Evolutionary conservation across 2,329 filamentous ascomycete genomes (phyloP), one percentile per base, ranked within the genome.

Genomic region (Nigrospora osmanthi): DNA sequence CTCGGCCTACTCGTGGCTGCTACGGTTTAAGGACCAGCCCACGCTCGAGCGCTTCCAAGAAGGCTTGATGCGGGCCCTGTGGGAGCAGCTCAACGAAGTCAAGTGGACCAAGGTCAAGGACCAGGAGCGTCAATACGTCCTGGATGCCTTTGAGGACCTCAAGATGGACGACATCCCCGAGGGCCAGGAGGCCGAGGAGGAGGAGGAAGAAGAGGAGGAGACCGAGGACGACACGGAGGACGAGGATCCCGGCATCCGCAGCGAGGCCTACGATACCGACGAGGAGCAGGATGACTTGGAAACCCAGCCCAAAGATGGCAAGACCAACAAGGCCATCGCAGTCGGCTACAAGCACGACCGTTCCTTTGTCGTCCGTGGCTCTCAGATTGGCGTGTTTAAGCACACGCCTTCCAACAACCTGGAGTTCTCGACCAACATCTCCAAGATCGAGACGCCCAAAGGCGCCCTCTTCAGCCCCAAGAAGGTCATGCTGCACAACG

Each of bases 361-460:
- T 48, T 97, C 93, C 0, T 98, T 97, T 56, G 93, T 98, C 46
- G 89, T 98, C 37, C 85, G 93, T 51, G 93, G 93, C 31, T 93
- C 90, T 56, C 96, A 97, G 76, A 98, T 98, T 62, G 93, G 93
- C 44, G 93, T 98, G 35, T 98, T 98, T 78, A 97, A 94, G 65
- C 93, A 98, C 60, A 95, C 89, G 0, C 75, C 83, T 1, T 87
- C 95, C 68, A 94, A 97, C 62, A 84, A 91, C 53, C 77, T 98
- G 14, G 87, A 97, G 62, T 98, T 97, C 65, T 89, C 89, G 12
- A 98, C 93, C 48, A 97, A 90, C 52, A 98, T 98, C 58, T 95
- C 89, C 49, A 95, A 94, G 66, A 88, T 98, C 42, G 83, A 89
- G 63, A 95, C 91, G 0, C 88, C 90, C 2, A 79, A 80, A 38